These are phyloP conservation scores for Sclerotinia subarctica DNA, from an alignment of 2,329 filamentous ascomycete genomes.

Conservation along the genomic window DNA sequence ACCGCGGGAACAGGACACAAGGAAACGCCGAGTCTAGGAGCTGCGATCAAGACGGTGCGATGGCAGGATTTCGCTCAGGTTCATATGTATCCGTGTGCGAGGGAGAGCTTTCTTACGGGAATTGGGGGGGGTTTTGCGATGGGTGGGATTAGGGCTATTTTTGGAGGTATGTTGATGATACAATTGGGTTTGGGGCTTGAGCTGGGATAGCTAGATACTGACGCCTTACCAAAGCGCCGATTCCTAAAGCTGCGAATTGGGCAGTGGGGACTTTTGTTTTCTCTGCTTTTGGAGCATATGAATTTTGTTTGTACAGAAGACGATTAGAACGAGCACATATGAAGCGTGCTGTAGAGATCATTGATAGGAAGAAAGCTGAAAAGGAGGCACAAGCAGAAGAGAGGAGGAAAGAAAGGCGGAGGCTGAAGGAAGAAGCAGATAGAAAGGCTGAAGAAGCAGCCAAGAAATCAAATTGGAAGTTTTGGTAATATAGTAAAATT, in stretches of 20 bases:
- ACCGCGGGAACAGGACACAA: slow-evolving; percentile 34
- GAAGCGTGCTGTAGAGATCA: slow-evolving; percentile 79
- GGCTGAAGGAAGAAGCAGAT: slow-evolving; percentile 45
- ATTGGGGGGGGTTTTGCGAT: slow-evolving; percentile 76
- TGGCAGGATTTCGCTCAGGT: slow-evolving; percentile 67
- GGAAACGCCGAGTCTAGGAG: slow-evolving; percentile 46
- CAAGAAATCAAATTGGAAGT: slow-evolving; percentile 36
- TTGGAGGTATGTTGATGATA: slow-evolving; percentile 59
- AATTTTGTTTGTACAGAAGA: slow-evolving; percentile 77
- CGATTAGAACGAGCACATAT: slow-evolving; percentile 76
- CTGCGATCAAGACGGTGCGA: slow-evolving; percentile 66
- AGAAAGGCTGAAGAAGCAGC: slow-evolving; percentile 31
- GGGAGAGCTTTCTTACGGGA: slow-evolving; percentile 77
- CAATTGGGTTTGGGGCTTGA: neutral
- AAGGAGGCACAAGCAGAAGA: slow-evolving; percentile 49
- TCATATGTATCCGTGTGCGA: slow-evolving; percentile 77
- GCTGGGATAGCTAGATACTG: neutral
- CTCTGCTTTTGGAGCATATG: slow-evolving; percentile 69
- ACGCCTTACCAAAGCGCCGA: slow-evolving; percentile 47
- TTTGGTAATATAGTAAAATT: slow-evolving; percentile 32
- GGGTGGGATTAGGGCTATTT: slow-evolving; percentile 69
- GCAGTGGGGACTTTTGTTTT: slow-evolving; percentile 74
- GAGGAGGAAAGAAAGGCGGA: slow-evolving; percentile 43
- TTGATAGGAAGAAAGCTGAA: slow-evolving; percentile 68
- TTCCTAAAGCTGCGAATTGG: slow-evolving; percentile 75